These are phyloP conservation scores for Setaria viridis DNA, from an alignment of 202 grass and related monocot species.

Conservation along the genomic window DNA sequence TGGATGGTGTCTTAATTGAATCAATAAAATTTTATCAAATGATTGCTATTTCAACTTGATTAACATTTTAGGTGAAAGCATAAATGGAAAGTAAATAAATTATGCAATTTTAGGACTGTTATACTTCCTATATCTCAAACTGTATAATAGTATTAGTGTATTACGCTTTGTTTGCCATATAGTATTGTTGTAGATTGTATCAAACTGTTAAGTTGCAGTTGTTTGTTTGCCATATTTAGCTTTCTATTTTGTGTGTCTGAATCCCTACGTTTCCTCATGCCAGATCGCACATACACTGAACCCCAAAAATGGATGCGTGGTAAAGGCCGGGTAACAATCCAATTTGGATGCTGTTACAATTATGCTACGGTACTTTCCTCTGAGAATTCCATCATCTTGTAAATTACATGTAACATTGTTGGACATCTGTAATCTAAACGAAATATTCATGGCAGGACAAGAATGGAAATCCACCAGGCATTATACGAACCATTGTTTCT, in stretches of 20 bases:
- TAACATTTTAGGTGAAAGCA: neutral
- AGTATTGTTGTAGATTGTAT: constrained; percentile 23
- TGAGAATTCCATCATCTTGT: constrained; percentile 33
- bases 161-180: neutral
- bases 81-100: neutral
- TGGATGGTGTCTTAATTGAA: constrained; percentile 1
- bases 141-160: neutral
- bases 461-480: constrained; percentile 87
- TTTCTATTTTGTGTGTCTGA: constrained; percentile 38
- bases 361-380: constrained; percentile 73
- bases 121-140: constrained; percentile 4
- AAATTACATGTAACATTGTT: constrained; percentile 29
- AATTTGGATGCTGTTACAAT: constrained; percentile 98
- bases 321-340: constrained; percentile 86
- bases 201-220: neutral
- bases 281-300: constrained; percentile 82
- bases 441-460: constrained; percentile 76
- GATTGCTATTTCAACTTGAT: neutral
- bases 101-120: neutral
- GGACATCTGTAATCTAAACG: constrained; percentile 15
- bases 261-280: constrained; percentile 32
- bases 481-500: constrained; percentile 63
- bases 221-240: neutral
- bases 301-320: constrained; percentile 94
- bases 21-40: neutral